Evolutionary conservation across 768 basidiomycete species (phyloP), one percentile per base, ranked within the genome.

Genomic region (Hygrocybe coccinea): DNA sequence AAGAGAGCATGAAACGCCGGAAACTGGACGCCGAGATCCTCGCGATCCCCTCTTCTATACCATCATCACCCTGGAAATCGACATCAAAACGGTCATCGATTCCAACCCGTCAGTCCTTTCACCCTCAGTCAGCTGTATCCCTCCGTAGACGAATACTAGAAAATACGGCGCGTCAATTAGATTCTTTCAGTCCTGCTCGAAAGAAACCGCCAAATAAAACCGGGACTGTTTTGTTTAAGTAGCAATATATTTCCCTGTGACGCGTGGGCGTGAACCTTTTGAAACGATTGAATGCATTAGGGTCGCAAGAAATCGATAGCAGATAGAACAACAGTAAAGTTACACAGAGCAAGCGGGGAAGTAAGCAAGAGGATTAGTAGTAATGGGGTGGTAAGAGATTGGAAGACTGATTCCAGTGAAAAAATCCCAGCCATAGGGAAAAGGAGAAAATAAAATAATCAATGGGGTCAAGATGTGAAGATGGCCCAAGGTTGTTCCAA

Each of bases 401-500:
- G 67, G 38, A 44, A 67, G 67, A 65, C 70, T 72, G 64, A 59
- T 66, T 71, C 68, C 62, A 63, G 59, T 61, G 64, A 65, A 62
- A 59, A 55, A 62, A 61, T 56, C 49, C 60, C 48, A 60, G 55
- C 59, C 53, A 56, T 57, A 60, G 61, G 55, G 50, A 50, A 52
- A 53, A 51, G 56, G 35, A 53, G 50, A 59, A 62, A 59, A 59
- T 62, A 44, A 56, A 63, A 61, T 55, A 61, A 59, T 64, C 66
- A 68, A 74, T 71, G 74, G 57, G 65, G 70, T 71, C 75, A 81
- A 73, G 79, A 80, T 61, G 76, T 77, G 71, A 76, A 84, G 63
- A 89, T 83, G 33, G 85, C 85, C 89, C 89, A 91, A 21, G 86
- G 77, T 64, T 80, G 83, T 5, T 89, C 88, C 59, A 76, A 65